Evolutionary conservation across 1,284 basidiomycete genomes (phyloP), one percentile per base, ranked within the genome.

Genomic region (Bondarzewia mesenterica): DNA sequence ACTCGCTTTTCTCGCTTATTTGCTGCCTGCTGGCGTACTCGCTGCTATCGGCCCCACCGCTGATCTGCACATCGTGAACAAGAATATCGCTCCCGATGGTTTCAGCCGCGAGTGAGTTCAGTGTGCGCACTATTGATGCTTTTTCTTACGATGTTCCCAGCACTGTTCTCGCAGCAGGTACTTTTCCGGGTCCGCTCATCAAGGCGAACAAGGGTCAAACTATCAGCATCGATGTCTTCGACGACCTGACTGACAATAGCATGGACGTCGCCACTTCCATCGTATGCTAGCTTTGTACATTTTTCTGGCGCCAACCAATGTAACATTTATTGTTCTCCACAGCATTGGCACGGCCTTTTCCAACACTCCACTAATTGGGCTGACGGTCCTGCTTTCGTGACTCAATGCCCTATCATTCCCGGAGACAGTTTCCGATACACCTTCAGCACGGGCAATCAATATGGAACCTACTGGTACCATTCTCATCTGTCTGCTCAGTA

Each of bases 61-160:
- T n/a, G 57, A 61, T 41, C 23, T 72, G 5, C 53, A 59, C 18
- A 65, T 73, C 20, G 57, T 55, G n/a, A 73, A 73, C 49, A 47
- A 43, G n/a, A 51, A 57, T 25, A 60, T 74, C 41, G 48, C 64
- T 7, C 72, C 71, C 3, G 71, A 73, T 59, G 72, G 72, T 21
- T 70, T 64, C 50, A 43, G 47, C 46, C 67, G 70, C 40, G 6
- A 58, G 65, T 72, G 50, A n/a, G 60, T 57, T 10, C 12, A 25
- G 15, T 42, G 5, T 10, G 14, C n/a, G 15, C 3, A 7, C 5
- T 23, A 15, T 37, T 37, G 8, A 4, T 18, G 4, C 8, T 15
- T n/a, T 15, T 37, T 15, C 36, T 37, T 3, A 15, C 20, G 36
- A 15, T 40, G n/a, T 40, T 15, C 10, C 10, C 29, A 53, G 49